These are phyloP conservation scores for Ilex paraguariensis DNA, from an alignment of 305 asterid species.

Conservation along the genomic window DNA sequence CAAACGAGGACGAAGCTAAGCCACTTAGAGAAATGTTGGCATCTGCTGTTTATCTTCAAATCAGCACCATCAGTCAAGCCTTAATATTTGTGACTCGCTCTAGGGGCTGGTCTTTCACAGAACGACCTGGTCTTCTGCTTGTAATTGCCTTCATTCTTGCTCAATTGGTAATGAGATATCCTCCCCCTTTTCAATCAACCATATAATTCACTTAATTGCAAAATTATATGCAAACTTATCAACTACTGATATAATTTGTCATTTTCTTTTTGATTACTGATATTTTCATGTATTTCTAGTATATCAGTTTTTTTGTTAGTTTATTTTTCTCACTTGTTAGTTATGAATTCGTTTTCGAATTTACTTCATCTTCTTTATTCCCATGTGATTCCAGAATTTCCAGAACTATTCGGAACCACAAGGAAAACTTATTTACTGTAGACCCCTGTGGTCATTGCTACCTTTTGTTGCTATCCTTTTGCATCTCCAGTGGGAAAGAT, in stretches of 20 bases:
- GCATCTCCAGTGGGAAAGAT: too few species aligned
- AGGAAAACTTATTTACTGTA: too few species aligned
- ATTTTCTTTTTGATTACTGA: too few species aligned
- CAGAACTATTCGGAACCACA: too few species aligned
- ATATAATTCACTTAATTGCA: neutral
- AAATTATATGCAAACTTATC: neutral
- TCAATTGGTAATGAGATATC: conserved; percentile 36
- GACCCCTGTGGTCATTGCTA: too few species aligned
- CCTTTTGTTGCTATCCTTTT: too few species aligned
- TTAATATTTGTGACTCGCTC: conserved; percentile 57
- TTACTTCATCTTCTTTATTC: neutral
- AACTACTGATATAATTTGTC: neutral
- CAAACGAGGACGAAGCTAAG: conserved; percentile 13
- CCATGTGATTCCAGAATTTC: too few species aligned
- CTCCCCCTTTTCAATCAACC: neutral
- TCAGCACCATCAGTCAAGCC: conserved; percentile 60
- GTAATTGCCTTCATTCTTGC: conserved; percentile 44
- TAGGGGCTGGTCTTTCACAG: conserved; percentile 42
- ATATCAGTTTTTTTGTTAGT: too few species aligned
- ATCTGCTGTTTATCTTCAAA: conserved; percentile 67
- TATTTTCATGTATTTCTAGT: too few species aligned
- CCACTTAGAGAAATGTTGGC: conserved; percentile 32
- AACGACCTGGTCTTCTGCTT: conserved; percentile 53
- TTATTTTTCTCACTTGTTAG: too few species aligned
- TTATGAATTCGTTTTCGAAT: neutral